phyloP scores from a whole-genome alignment of 306 rosid genomes.

The Cucurbita pepo region DNA sequence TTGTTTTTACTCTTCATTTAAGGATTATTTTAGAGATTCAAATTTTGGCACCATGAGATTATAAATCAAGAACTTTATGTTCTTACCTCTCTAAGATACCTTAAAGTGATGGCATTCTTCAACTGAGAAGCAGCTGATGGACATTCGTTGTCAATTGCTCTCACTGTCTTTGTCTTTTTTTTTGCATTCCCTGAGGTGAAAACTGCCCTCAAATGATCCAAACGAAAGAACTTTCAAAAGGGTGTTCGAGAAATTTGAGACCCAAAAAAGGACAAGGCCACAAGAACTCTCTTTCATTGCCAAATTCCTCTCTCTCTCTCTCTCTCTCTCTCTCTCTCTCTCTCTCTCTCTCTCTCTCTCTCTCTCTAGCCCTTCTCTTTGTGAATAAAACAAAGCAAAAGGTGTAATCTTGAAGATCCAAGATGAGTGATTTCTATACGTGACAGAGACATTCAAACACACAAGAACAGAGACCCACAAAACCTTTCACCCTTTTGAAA shows the following conservation, averaged over 20 bases:
- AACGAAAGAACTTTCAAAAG: background rate
- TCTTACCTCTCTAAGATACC: background rate
- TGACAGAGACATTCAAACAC: background rate
- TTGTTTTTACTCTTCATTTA: too few species aligned
- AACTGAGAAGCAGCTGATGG: background rate
- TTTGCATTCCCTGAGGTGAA: background rate
- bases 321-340: too few species aligned
- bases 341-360: too few species aligned
- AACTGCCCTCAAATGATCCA: background rate
- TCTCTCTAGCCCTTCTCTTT: background rate
- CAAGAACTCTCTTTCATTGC: background rate
- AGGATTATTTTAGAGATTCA: background rate
- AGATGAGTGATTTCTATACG: background rate
- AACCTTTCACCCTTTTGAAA: background rate
- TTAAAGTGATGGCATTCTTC: background rate
- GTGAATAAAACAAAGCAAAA: background rate
- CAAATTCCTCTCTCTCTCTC: background rate
- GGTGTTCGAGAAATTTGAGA: background rate
- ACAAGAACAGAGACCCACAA: background rate
- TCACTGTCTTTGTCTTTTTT: background rate
- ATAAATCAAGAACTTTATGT: background rate
- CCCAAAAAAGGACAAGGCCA: background rate
- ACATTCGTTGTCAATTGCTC: background rate
- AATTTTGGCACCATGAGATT: background rate
- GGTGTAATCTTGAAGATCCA: background rate